Base-by-base conservation (phyloP, 106 monocot species). In the Posidonia australis region DNA sequence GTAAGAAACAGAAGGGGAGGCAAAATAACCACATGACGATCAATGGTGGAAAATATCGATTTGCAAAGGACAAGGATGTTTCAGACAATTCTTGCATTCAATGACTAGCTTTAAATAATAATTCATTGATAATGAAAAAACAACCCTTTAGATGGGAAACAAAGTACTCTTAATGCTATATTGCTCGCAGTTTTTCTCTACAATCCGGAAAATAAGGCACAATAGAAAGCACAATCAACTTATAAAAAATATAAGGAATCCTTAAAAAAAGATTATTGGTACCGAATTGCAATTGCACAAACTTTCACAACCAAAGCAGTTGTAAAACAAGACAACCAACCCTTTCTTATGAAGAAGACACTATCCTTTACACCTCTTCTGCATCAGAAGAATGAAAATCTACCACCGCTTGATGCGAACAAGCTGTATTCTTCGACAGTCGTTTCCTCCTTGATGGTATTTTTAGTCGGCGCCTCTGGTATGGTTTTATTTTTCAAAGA, bases 341-440 rank as follows among this genome's bases (percentile, higher is more conserved):
- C 14, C 51, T 52, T 53, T 3, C 49, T 66, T 36, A 22, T 24
- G 20, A 13, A 45, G 62, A 43, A 66, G 66, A 64, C 12, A 29
- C 30, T 65, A 64, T 22, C 32, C 20, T 48, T 70, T 51, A 31
- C 25, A 60, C 67, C 60, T 48, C 32, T 46, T 32, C 19, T 67
- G 67, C 75, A 81, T 67, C 66, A 82, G 71, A 90, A 72, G 71
- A 96, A 80, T 9, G 87, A 75, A 80, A 96, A 87, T 54, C 65
- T 78, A 21, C 75, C 56, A 46, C 71, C 66, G 65, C 68, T 73
- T 19, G 76, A 46, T 51, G 83, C 77, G 76, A 96, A 96, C 62
- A 96, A 76, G 62, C 79, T 90, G 77, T 96, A 96, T 62, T 93
- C 85, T 56, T 87, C 81, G 0, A 55, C 54, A 20, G 22, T 72